phyloP scores from a whole-genome alignment of 108 stramenopile genomes.

The Nitzschia sp. region DNA sequence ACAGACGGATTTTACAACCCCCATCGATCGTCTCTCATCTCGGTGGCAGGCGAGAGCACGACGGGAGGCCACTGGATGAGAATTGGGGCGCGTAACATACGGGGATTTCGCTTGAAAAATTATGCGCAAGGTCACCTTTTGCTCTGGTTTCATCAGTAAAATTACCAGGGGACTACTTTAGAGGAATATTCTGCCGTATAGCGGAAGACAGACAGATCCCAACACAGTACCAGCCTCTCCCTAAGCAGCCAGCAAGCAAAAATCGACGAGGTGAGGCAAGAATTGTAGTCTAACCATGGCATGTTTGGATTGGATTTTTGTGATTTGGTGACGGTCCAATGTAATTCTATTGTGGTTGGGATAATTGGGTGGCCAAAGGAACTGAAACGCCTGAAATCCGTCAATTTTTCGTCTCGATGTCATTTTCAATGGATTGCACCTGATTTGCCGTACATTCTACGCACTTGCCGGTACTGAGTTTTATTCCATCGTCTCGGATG shows the following conservation, averaged over 20 bases:
- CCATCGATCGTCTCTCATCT: too few species aligned
- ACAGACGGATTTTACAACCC: too few species aligned
- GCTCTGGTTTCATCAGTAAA: too few species aligned
- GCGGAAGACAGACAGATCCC: conserved; percentile 16
- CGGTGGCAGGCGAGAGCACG: too few species aligned
- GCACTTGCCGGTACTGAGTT: background rate
- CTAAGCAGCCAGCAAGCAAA: conserved; percentile 10
- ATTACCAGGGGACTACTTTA: too few species aligned
- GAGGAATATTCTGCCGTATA: too few species aligned
- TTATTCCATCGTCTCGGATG: background rate
- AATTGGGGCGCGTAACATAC: too few species aligned
- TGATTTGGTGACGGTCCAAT: background rate
- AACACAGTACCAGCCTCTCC: too few species aligned
- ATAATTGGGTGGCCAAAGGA: background rate
- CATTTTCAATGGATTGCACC: background rate
- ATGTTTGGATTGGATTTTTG: background rate
- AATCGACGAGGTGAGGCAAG: conserved; percentile 23
- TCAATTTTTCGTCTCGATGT: background rate
- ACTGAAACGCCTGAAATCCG: conserved; percentile 3
- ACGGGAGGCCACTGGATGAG: too few species aligned
- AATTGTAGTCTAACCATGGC: conserved; percentile 4
- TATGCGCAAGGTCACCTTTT: too few species aligned
- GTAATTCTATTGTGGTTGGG: background rate
- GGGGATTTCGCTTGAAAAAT: too few species aligned
- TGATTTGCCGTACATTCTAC: conserved; percentile 3